Evolutionary conservation across 2,329 filamentous ascomycete genomes (phyloP), one percentile per base, ranked within the genome.

Genomic region (Neopestalotiopsis rosae): DNA sequence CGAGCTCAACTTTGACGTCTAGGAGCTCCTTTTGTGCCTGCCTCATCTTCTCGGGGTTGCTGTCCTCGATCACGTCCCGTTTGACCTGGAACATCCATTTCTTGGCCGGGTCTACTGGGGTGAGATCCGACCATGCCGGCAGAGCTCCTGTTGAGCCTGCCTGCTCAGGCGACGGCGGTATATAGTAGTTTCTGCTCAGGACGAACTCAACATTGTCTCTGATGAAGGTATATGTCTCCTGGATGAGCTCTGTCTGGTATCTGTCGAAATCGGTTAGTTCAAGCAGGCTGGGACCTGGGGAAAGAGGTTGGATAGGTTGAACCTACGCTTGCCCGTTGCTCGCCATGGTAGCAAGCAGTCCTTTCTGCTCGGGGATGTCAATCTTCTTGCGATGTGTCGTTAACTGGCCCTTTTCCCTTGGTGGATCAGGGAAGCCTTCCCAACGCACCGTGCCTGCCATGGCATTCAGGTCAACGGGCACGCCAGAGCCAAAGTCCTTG

Each of bases 1-100:
- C 90, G 57, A 98, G 94, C 78, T 97, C 94, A 64, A 88, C 84
- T 74, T 84, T 85, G 72, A 88, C 73, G 1, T 77, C 80, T 20
- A 84, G 71, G 5, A 91, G 78, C 70, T 84, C 81, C n/a, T 87
- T 86, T 56, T 86, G 83, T 0, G 82, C 88, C 72, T 88, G 85
- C 59, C 85, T 81, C 38, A 90, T 82, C 74, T 88, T 87, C 49
- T 89, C 87, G 0, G 88, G 88, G 65, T 87, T 85, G 71, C 83
- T 87, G 66, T 89, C 87, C 69, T 90, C 87, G 7, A 84, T 72
- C 2, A 90, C 87, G 65, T 87, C 82, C 1, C 83, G 78, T 69
- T 84, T 88, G 68, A 89, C 85, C 45, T 83, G 83, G 38, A 91
- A 79, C 65, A 88, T 82, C 89, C 89, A 91, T 61, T 84, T 84